Evolutionary conservation across 2,329 filamentous ascomycete species (phyloP).

Genomic region (Stylonectria norvegica): DNA sequence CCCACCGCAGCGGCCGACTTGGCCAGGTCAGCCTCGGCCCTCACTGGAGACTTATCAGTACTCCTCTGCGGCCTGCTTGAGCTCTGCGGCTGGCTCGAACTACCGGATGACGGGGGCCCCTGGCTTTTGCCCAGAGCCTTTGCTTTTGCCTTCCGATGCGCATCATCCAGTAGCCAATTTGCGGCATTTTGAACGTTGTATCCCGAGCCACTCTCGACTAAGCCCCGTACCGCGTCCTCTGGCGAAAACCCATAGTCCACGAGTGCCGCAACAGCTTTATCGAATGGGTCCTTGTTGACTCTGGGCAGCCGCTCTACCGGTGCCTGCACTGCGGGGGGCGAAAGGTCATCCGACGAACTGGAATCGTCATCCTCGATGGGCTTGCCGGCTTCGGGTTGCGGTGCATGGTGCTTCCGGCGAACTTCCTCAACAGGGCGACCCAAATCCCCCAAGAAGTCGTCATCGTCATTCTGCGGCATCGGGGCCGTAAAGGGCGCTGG

Average conservation of each 20-base stretch:
- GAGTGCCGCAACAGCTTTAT: conserved; percentile 80
- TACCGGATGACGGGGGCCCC: conserved; percentile 32
- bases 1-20: conserved; percentile 81
- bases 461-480: conserved; percentile 47
- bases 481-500: conserved; percentile 31
- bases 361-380: conserved; percentile 50
- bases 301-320: conserved; percentile 22
- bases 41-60: conserved; percentile 54
- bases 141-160: conserved; percentile 77
- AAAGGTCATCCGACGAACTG: conserved; percentile 44
- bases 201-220: conserved; percentile 76
- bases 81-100: conserved; percentile 21
- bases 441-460: conserved; percentile 64
- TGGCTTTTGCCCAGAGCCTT: conserved; percentile 57
- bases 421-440: conserved; percentile 64
- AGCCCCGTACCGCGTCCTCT: conserved; percentile 75
- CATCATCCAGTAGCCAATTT: conserved; percentile 85
- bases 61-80: conserved; percentile 29
- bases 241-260: conserved; percentile 92
- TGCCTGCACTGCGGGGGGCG: conserved; percentile 16
- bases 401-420: conserved; percentile 43
- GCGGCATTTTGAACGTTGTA: conserved; percentile 82
- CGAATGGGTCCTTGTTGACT: conserved; percentile 47
- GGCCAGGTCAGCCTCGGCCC: conserved; percentile 67
- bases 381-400: conserved; percentile 51